Evolutionary conservation across 352 stramenopile species (phyloP).

Genomic region (Plasmopara muralis): DNA sequence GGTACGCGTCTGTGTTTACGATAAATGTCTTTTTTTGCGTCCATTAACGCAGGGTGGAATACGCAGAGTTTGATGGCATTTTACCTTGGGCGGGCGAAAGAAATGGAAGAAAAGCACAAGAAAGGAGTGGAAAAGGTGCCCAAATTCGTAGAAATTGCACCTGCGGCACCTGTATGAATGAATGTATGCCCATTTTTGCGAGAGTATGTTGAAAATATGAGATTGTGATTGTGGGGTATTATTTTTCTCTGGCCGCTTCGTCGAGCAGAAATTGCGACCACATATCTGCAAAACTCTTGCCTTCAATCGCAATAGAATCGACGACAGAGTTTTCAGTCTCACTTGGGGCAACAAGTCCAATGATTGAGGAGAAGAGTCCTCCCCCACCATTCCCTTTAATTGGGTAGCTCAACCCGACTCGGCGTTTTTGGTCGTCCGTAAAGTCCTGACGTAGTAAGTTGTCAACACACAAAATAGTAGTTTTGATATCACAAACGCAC

Average conservation of each 20-base stretch:
- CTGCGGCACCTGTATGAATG: background rate
- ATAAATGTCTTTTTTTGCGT: background rate
- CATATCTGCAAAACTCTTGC: constrained; percentile 65
- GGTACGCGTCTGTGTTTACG: constrained; percentile 7
- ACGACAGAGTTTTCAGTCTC: constrained; percentile 11
- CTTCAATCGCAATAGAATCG: constrained; percentile 31
- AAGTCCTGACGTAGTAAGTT: constrained; percentile 30
- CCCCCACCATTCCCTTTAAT: constrained; percentile 56
- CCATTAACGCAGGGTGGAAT: background rate
- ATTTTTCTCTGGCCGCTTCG: constrained; percentile 32
- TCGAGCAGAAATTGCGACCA: constrained; percentile 66
- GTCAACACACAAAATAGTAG: background rate
- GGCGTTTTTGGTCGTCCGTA: constrained; percentile 58
- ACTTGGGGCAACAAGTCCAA: constrained; percentile 37
- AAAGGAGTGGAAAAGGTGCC: background rate
- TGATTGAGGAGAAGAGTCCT: constrained; percentile 59
- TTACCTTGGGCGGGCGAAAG: constrained; percentile 43
- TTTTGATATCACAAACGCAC: constrained; percentile 8
- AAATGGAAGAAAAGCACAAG: constrained; percentile 46
- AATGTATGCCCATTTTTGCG: background rate
- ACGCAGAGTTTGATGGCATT: constrained; percentile 41
- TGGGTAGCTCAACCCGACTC: constrained; percentile 44
- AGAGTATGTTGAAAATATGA: too few species aligned
- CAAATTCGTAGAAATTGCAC: background rate
- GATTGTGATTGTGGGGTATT: background rate